Evolutionary conservation across 73 alveolate species (phyloP).

Genomic region (Paramecium caudatum): DNA sequence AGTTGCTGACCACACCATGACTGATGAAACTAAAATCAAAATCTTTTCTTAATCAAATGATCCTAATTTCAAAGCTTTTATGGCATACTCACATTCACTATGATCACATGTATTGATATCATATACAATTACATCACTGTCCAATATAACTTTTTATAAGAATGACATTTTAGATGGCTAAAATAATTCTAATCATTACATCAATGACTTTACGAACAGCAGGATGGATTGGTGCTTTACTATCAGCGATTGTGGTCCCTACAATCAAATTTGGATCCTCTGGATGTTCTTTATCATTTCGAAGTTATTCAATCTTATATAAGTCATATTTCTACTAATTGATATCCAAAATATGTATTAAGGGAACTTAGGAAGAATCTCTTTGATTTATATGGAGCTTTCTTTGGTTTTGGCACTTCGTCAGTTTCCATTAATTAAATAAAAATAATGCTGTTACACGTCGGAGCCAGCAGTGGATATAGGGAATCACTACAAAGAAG

Average conservation of each 20-base stretch:
- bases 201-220: conserved; percentile 72
- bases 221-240: conserved; percentile 34
- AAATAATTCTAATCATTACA: background rate
- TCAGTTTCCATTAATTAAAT: conserved; percentile 42
- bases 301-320: conserved; percentile 18
- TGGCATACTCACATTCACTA: conserved; percentile 74
- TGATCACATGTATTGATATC: conserved; percentile 73
- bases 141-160: conserved; percentile 71
- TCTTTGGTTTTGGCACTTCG: conserved; percentile 64
- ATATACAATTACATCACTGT: conserved; percentile 74
- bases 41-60: conserved; percentile 70
- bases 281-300: conserved; percentile 72
- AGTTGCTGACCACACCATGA: conserved; percentile 85
- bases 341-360: conserved; percentile 73
- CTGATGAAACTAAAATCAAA: conserved; percentile 77
- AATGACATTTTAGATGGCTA: conserved; percentile 69
- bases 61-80: conserved; percentile 74
- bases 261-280: conserved; percentile 75
- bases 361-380: conserved; percentile 73
- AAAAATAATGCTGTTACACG: conserved; percentile 50
- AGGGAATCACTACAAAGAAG: conserved; percentile 20
- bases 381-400: conserved; percentile 66
- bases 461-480: conserved; percentile 16
- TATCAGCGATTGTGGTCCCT: conserved; percentile 61
- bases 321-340: conserved; percentile 59